These are phyloP conservation scores for Fremontodendron californicum DNA, from an alignment of 345 rosid species.

Conservation along the genomic window DNA sequence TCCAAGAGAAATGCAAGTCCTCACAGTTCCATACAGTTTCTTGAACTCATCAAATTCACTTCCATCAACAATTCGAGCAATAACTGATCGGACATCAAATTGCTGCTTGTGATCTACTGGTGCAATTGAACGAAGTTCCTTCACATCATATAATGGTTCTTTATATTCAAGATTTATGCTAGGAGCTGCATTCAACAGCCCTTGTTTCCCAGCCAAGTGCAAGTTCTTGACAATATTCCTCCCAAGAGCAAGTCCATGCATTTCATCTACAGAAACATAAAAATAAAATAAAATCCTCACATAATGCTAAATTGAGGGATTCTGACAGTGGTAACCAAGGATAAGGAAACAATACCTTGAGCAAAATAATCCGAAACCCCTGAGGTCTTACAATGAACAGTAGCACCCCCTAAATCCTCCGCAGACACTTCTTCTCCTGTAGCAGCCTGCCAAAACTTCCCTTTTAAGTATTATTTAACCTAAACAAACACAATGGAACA, in stretches of 20 bases:
- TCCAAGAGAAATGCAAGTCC: slow-evolving; percentile 35
- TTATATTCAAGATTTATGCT: slow-evolving; percentile 37
- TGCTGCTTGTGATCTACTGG: slow-evolving; percentile 88
- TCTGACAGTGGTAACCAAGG: background rate
- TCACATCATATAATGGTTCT: slow-evolving; percentile 75
- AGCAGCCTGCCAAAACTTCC: slow-evolving; percentile 79
- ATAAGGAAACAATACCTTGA: slow-evolving; percentile 59
- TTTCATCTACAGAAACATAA: slow-evolving; percentile 62
- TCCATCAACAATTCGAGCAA: slow-evolving; percentile 90
- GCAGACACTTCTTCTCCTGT: slow-evolving; percentile 96
- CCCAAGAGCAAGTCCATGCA: slow-evolving; percentile 90
- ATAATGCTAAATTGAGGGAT: background rate
- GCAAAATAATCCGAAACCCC: slow-evolving; percentile 97
- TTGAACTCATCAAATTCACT: slow-evolving; percentile 98
- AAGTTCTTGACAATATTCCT: slow-evolving; percentile 88
- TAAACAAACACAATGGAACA: slow-evolving; percentile 14
- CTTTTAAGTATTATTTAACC: slow-evolving; percentile 22
- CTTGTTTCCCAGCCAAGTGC: slow-evolving; percentile 74
- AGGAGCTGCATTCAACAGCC: slow-evolving; percentile 31
- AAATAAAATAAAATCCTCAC: background rate
- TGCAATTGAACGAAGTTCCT: slow-evolving; percentile 86
- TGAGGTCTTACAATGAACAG: slow-evolving; percentile 84
- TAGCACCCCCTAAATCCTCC: slow-evolving; percentile 90
- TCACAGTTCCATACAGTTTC: slow-evolving; percentile 89
- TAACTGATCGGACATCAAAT: slow-evolving; percentile 83